Evolutionary conservation across 331 rosid genomes (phyloP), one percentile per base, ranked within the genome.

Genomic region (Erythrophleum ivorense): DNA sequence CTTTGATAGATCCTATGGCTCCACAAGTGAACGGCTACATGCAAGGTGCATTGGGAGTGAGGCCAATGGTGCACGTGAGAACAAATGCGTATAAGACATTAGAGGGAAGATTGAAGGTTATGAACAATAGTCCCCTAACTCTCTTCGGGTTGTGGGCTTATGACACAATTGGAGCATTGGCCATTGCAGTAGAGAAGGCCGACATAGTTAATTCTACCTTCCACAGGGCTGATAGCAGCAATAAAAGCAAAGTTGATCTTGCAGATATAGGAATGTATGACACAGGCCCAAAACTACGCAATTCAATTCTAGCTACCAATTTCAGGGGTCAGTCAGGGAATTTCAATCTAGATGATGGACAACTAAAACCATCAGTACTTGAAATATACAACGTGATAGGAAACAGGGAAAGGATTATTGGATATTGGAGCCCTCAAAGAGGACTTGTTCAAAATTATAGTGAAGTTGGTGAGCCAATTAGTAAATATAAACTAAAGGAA

Each of bases 91-190:
- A 29, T 2, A 36, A 4, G 40, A 36, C 40, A 24, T 36, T 36
- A 2, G 4, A 36, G 40, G 18, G 7, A 0, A 0, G 0, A 31
- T 0, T 10, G 40, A 60, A 36, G 0, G 38, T 0, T 0, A 29
- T 10, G 10, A 10, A 2, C 1, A 0, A 2, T 3, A 24, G 38
- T 24, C 10, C 3, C 3, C 67, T 29, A 62, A 24, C 41, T 62
- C 33, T 29, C 18, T 62, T 29, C 31, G 67, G 67, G 13, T 62
- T 16, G 41, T 62, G 67, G 67, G 40, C 40, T 62, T 62, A 62
- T 62, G 18, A 29, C n/a, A 62, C 67, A 29, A 31, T 62, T 6
- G 1, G 11, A 4, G 67, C 67, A 10, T 31, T 60, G 36, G 66
- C 66, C 31, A 60, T 3, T 15, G 66, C 66, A 29, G 15, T 60